Evolutionary conservation across 306 rosid species (phyloP), one percentile per base, ranked within the genome.

Genomic region (Pterocarpus santalinus): DNA sequence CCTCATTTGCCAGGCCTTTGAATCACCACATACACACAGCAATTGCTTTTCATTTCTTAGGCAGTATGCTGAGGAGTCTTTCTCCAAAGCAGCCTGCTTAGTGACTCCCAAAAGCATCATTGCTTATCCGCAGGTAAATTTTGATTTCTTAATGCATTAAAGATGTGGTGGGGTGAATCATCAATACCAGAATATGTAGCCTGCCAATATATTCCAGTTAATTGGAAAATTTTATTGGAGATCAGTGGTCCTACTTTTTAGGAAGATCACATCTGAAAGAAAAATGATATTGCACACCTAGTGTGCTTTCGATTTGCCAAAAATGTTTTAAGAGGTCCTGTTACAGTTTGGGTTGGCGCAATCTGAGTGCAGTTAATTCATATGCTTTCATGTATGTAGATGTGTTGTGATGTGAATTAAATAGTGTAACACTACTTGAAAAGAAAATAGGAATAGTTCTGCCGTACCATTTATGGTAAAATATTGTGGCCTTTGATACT

Each of bases 51-150:
- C 93, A 84, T 96, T 87, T 88, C 93, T 94, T 46, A 86, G 99
- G 90, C 95, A 96, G 90, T 96, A 92, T 81, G 99, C 99, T 0
- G 98, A 89, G 82, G 99, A 94, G 63, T 90, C 99, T 78, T 90
- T 92, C 81, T 85, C 99, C 49, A 80, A 62, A 85, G 97, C 98
- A 35, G 98, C 99, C 51, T 96, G 99, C 91, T 85, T 96, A 84
- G 92, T 96, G 80, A 76, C 92, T 70, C 94, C 97, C 63, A 96
- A 96, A 90, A 90, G 80, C 77, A 90, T 85, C 84, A 92, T 96
- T 82, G 89, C 97, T 58, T 96, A 93, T 81, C 99, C 99, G n/a
- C 99, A 96, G 99, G 99, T 96, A 79, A 85, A 47, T 43, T 12
- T 55, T 83, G 44, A 69, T 74, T 73, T 77, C 74, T 75, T 58